These are phyloP conservation scores for Elsinoe necatrix DNA, from an alignment of 2,329 filamentous ascomycete species.

Conservation along the genomic window DNA sequence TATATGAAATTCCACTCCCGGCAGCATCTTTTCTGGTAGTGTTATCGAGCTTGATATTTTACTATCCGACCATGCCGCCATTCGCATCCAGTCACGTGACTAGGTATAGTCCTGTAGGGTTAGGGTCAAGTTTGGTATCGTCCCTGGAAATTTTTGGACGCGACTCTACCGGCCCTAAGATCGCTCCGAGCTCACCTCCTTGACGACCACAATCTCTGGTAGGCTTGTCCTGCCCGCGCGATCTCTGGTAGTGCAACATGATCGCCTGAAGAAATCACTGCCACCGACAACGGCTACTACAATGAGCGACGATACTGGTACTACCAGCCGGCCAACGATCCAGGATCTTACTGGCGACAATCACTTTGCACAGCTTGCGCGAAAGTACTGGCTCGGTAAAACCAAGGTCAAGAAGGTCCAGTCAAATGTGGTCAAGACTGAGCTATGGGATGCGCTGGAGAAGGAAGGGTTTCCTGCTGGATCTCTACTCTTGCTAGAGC, in stretches of 20 bases:
- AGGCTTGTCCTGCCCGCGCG: background rate
- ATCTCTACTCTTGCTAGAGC: constrained; percentile 75
- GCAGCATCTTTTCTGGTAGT: too few relatives aligned
- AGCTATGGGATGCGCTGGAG: constrained; percentile 84
- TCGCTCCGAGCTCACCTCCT: background rate
- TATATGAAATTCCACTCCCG: background rate
- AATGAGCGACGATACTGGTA: constrained; percentile 16
- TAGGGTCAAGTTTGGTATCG: background rate
- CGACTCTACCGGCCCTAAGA: background rate
- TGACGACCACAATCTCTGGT: background rate
- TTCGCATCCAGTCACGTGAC: background rate
- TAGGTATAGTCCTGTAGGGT: background rate
- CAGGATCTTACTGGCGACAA: constrained; percentile 63
- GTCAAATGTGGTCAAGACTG: constrained; percentile 69
- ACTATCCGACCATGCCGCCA: background rate
- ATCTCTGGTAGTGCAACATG: background rate
- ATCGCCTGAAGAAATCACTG: background rate
- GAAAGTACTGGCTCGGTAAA: constrained; percentile 72
- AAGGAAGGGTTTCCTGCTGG: constrained; percentile 68
- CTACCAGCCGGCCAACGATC: constrained; percentile 50
- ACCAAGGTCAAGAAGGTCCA: constrained; percentile 61
- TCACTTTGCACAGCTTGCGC: constrained; percentile 60
- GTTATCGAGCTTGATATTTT: too few relatives aligned
- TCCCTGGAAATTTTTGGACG: constrained; percentile 3
- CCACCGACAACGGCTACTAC: background rate